Evolutionary conservation across 805 yeast species (phyloP).

Genomic region (Saitoella complicata): DNA sequence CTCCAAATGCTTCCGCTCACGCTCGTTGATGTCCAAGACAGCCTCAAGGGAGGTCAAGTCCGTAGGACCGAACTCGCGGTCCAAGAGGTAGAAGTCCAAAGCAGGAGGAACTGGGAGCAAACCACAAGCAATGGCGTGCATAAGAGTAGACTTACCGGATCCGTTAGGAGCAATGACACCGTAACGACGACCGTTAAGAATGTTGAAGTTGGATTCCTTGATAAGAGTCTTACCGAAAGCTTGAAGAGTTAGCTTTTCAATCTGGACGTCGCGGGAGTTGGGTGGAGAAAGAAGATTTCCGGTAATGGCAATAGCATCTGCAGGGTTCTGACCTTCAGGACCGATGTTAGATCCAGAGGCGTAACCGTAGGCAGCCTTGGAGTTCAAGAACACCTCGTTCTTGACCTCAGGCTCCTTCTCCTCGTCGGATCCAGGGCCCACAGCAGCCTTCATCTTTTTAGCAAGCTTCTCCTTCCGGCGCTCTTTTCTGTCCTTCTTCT

Average conservation of each 20-base stretch:
- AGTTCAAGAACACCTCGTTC: neutral
- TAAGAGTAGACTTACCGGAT: constrained; percentile 93
- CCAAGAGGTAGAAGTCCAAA: constrained; percentile 80
- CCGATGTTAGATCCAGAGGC: constrained; percentile 32
- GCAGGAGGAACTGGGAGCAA: constrained; percentile 89
- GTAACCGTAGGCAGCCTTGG: constrained; percentile 1
- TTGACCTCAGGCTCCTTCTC: neutral
- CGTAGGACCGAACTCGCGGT: constrained; percentile 94
- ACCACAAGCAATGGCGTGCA: constrained; percentile 86
- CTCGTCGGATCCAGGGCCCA: neutral
- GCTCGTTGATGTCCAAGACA: constrained; percentile 93
- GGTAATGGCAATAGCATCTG: constrained; percentile 2
- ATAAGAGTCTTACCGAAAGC: constrained; percentile 70
- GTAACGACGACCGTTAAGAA: constrained; percentile 93
- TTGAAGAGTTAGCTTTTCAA: constrained; percentile 1
- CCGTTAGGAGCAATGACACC: constrained; percentile 98
- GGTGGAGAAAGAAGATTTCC: constrained; percentile 3
- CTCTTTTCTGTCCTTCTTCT: neutral
- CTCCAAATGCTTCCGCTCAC: constrained; percentile 78
- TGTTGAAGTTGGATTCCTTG: constrained; percentile 81
- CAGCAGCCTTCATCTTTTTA: constrained; percentile 1
- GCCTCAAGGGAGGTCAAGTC: constrained; percentile 87
- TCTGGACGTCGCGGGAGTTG: constrained; percentile 1
- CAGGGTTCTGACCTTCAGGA: constrained; percentile 2
- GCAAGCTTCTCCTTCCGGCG: neutral